These are phyloP conservation scores for Rheum nobile DNA, from an alignment of 148 eudicot genomes.

Conservation along the genomic window DNA sequence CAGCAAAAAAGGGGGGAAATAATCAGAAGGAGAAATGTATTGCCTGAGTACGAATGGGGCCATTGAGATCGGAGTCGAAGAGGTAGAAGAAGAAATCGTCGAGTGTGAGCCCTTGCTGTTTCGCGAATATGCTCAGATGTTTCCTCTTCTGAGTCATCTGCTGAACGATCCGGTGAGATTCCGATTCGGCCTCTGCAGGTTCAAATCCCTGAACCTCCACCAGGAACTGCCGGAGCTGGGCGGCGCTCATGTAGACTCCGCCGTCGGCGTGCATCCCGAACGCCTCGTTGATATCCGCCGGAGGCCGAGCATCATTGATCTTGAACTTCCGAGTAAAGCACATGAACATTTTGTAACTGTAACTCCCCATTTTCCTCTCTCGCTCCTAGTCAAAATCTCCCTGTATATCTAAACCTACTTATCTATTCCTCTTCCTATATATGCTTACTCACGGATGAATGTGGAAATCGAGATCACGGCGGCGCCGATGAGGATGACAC, in stretches of 20 bases:
- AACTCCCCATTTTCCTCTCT: background rate
- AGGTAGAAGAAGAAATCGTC: conserved; percentile 41
- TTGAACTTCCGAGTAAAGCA: conserved; percentile 44
- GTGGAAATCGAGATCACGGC: background rate
- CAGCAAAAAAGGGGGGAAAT: background rate
- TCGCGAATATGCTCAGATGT: conserved; percentile 4
- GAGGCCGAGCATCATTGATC: conserved; percentile 36
- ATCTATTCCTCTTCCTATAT: background rate
- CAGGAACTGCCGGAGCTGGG: conserved; percentile 18
- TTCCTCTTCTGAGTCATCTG: conserved; percentile 16
- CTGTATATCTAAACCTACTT: background rate
- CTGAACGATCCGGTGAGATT: conserved; percentile 18
- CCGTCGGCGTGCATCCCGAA: conserved; percentile 21
- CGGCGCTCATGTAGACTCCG: conserved; percentile 18
- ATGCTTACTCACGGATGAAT: background rate
- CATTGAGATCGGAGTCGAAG: conserved; percentile 39
- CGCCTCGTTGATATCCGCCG: conserved; percentile 36
- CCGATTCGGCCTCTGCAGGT: conserved; percentile 18
- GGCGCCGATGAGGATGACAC: background rate
- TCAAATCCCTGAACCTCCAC: conserved; percentile 4
- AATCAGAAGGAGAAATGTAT: background rate
- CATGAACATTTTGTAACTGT: conserved; percentile 47
- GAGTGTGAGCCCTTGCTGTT: conserved; percentile 19
- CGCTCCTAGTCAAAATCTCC: background rate
- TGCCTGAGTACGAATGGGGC: conserved; percentile 30